These are phyloP conservation scores for Glycine tomentella DNA, from an alignment of 306 rosid genomes.

Conservation along the genomic window DNA sequence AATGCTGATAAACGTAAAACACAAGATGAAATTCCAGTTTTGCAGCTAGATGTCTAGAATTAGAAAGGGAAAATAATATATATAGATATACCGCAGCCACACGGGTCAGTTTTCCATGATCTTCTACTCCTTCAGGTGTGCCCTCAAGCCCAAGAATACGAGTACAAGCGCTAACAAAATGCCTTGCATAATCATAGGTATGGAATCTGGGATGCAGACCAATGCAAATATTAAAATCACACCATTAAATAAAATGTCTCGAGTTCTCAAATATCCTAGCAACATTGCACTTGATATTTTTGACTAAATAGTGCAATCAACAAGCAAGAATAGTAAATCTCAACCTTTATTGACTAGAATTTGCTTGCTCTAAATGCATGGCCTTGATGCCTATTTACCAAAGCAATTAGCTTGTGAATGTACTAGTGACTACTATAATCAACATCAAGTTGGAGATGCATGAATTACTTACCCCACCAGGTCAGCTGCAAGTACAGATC, in stretches of 20 bases:
- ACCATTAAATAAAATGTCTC: constrained; percentile 6
- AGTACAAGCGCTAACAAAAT: constrained; percentile 97
- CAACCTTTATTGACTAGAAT: too few species aligned
- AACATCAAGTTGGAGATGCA: constrained; percentile 27
- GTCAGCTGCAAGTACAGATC: constrained; percentile 96
- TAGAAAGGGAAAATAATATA: constrained; percentile 43
- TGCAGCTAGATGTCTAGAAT: constrained; percentile 28
- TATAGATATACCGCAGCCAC: constrained; percentile 84
- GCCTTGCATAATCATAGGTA: constrained; percentile 98
- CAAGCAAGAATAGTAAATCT: constrained; percentile 1
- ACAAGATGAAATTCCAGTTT: constrained; percentile 27
- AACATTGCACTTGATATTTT: constrained; percentile 14
- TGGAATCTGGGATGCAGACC: constrained; percentile 74
- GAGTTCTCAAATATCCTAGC: constrained; percentile 14
- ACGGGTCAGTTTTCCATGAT: constrained; percentile 94
- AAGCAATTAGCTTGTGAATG: too few species aligned
- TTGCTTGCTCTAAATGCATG: too few species aligned
- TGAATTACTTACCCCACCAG: constrained; percentile 84
- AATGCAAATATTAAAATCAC: constrained; percentile 22
- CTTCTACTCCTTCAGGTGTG: constrained; percentile 98
- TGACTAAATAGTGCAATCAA: constrained; percentile 15
- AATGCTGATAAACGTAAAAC: constrained; percentile 41
- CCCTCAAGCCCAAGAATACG: constrained; percentile 97
- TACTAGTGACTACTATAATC: not conserved
- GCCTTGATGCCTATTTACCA: too few species aligned